Percentiles rank a stretch among this genome's conserved stretches.
Evolutionary conservation across 2,329 filamentous ascomycete species (phyloP).

Genomic region (Monilinia fructicola): DNA sequence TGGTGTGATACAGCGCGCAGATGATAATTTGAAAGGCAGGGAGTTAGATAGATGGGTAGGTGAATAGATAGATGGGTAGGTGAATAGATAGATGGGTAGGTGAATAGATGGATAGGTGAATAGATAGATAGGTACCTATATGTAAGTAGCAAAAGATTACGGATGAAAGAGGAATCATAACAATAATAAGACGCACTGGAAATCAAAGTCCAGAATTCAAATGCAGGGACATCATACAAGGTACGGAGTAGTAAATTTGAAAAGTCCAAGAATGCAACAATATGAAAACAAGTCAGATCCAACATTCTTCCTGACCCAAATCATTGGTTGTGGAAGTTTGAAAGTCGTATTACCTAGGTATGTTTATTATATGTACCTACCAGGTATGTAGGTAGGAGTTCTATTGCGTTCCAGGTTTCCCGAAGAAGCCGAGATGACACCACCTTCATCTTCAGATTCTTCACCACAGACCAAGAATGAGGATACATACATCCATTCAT

Average conservation of each 20-base stretch:
- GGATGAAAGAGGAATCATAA: too few species aligned
- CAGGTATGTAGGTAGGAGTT: too few species aligned
- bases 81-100: too few species aligned
- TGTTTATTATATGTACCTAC: too few species aligned
- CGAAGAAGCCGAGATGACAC: conserved; percentile 9
- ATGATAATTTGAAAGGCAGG: too few species aligned
- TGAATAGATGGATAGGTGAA: too few species aligned
- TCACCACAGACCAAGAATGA: conserved; percentile 9
- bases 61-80: too few species aligned
- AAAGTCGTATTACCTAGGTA: neutral
- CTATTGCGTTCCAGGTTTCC: conserved; percentile 13
- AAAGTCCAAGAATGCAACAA: neutral
- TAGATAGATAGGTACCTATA: too few species aligned
- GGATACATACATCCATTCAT: neutral
- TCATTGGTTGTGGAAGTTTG: neutral
- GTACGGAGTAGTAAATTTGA: neutral
- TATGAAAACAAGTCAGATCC: neutral
- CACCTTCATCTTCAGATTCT: neutral
- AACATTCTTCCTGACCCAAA: neutral
- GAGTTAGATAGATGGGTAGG: too few species aligned
- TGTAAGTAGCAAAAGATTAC: too few species aligned
- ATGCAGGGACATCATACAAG: neutral
- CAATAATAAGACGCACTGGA: neutral
- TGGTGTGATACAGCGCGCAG: too few species aligned
- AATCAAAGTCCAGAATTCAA: conserved; percentile 3